These are phyloP conservation scores for Ceratocystis lukuohia DNA, from an alignment of 2,329 filamentous ascomycete genomes.

Conservation along the genomic window DNA sequence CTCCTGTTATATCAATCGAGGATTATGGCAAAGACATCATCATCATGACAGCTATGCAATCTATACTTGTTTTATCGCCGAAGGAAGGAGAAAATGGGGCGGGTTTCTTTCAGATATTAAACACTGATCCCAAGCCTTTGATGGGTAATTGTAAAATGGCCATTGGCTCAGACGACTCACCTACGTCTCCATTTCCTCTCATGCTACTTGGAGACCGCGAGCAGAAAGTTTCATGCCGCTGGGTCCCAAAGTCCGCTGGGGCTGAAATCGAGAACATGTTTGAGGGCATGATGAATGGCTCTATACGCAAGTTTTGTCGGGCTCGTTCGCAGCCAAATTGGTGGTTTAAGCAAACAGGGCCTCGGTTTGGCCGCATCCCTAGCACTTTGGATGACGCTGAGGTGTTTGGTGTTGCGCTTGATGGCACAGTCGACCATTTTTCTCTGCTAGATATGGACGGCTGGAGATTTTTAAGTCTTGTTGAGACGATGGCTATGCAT, in stretches of 20 bases:
- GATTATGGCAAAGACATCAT: slow-evolving; percentile 37
- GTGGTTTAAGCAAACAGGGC: slow-evolving; percentile 28
- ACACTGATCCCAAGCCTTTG: slow-evolving; percentile 8
- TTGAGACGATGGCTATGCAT: slow-evolving; percentile 52
- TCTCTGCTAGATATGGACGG: slow-evolving; percentile 47
- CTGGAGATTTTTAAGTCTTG: slow-evolving; percentile 55
- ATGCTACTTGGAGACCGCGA: slow-evolving; percentile 37
- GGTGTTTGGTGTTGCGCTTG: slow-evolving; percentile 51
- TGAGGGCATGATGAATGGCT: slow-evolving; percentile 41
- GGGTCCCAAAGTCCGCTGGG: slow-evolving; percentile 34
- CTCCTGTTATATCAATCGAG: slow-evolving; percentile 37
- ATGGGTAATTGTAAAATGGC: slow-evolving; percentile 32
- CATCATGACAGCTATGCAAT: slow-evolving; percentile 41
- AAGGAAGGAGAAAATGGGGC: neutral
- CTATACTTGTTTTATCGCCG: slow-evolving; percentile 34
- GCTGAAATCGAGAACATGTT: slow-evolving; percentile 38
- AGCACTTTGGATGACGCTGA: slow-evolving; percentile 36
- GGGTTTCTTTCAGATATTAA: neutral
- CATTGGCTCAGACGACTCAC: slow-evolving; percentile 27
- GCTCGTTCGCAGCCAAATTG: slow-evolving; percentile 42
- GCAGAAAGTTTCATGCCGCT: slow-evolving; percentile 36
- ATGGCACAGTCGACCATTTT: slow-evolving; percentile 59
- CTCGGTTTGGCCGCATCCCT: slow-evolving; percentile 32
- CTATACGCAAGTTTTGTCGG: slow-evolving; percentile 43
- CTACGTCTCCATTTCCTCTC: slow-evolving; percentile 28